Evolutionary conservation across 2,329 filamentous ascomycete species (phyloP).

Genomic region (Xylaria hypoxylon): DNA sequence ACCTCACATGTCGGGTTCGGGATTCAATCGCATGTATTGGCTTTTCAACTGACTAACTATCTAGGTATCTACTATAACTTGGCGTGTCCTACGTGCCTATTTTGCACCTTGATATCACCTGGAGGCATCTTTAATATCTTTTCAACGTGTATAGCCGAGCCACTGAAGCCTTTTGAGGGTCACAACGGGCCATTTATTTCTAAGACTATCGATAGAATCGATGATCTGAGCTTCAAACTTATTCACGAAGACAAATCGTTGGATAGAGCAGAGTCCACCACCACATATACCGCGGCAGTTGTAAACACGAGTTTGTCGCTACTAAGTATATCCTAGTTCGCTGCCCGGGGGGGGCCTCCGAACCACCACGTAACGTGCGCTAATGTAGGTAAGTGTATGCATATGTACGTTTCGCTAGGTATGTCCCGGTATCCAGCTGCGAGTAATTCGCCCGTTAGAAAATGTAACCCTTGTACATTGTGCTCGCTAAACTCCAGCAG

Average conservation of each 20-base stretch:
- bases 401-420: neutral
- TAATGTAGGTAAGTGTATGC: constrained; percentile 1
- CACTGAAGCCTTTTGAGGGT: constrained; percentile 7
- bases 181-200: neutral
- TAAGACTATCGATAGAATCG: constrained; percentile 8
- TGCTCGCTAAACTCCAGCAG: constrained; percentile 6
- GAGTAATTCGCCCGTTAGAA: constrained; percentile 14
- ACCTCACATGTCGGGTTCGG: constrained; percentile 12
- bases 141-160: constrained; percentile 26
- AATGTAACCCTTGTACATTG: constrained; percentile 20
- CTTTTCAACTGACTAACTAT: constrained; percentile 23
- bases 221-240: neutral
- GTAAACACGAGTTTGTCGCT: neutral
- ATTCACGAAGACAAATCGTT: neutral
- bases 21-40: constrained; percentile 18
- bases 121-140: constrained; percentile 5
- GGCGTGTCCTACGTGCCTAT: constrained; percentile 14
- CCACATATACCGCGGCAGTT: constrained; percentile 6
- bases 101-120: constrained; percentile 9
- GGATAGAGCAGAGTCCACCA: neutral
- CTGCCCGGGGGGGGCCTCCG: constrained; percentile 5
- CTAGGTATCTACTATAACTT: constrained; percentile 2
- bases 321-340: constrained; percentile 20
- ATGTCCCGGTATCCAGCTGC: constrained; percentile 24
- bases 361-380: constrained; percentile 7